Evolutionary conservation across 1,284 basidiomycete genomes (phyloP), one percentile per base, ranked within the genome.

Genomic region (Rhodotorula sp.): DNA sequence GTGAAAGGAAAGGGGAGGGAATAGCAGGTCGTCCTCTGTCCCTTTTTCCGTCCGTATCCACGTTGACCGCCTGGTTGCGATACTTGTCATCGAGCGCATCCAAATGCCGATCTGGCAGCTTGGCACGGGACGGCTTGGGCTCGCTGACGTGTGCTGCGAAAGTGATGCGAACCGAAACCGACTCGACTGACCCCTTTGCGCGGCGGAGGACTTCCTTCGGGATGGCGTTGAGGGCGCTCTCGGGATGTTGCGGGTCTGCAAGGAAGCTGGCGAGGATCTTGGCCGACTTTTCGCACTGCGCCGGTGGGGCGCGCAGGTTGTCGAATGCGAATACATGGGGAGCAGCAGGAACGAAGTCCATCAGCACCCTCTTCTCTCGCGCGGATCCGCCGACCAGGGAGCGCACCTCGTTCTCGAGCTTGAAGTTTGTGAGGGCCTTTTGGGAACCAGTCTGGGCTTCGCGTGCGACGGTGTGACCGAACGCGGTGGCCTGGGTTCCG

Each of bases 211-310:
- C 93, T 26, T 89, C 91, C 81, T 97, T 97, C 15, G 97, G 97
- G 76, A 99, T 92, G 8, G 95, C 83, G 82, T 98, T 97, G 71
- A 99, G 87, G 1, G 95, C 95, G 54, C 92, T 93, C 78, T 92
- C 87, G 18, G 94, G 94, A 76, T 90, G 85, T 48, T 87, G 85
- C 19, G 95, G 95, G 81, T 97, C 90, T 72, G 95, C 95, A 21
- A 97, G 85, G 85, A 97, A 97, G 76, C 88, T 89, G 76, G 88
- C 88, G 52, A 98, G 84, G 76, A 95, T 97, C 81, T 89, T 91
- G 38, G 94, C 93, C 0, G 95, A 92, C 93, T 95, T 78, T 93
- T 88, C 64, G 90, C 90, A 82, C 93, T 75, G 91, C 90, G 21
- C 91, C 3, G 90, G 43, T 16, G 5, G 18, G 61, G 48, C 16